phyloP scores from a whole-genome alignment of 768 basidiomycete species.

The Gymnopilus junonius region DNA sequence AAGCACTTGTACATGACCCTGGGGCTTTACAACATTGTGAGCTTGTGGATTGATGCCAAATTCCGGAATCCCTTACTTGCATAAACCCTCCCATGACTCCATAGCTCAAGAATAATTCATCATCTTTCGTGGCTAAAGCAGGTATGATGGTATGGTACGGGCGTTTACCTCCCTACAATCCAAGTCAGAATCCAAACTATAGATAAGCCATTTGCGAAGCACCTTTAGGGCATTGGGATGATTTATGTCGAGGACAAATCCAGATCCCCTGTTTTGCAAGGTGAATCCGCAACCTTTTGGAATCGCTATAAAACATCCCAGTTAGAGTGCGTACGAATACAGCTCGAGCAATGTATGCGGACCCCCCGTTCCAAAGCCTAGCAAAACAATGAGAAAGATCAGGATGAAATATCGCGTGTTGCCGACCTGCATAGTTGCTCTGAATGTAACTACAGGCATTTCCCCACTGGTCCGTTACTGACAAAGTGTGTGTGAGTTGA shows the following conservation, averaged over 20 bases:
- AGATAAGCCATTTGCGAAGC: not conserved
- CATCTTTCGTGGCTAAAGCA: slow-evolving; percentile 75
- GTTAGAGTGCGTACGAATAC: not conserved
- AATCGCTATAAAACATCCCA: slow-evolving; percentile 54
- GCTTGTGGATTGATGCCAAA: not conserved
- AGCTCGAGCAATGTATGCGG: not conserved
- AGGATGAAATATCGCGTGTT: not conserved
- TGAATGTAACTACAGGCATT: slow-evolving; percentile 91
- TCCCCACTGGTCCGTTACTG: slow-evolving; percentile 85
- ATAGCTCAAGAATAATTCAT: slow-evolving; percentile 86
- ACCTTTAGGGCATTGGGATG: slow-evolving; percentile 89
- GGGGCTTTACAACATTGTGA: slow-evolving; percentile 56
- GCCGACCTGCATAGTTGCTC: slow-evolving; percentile 81
- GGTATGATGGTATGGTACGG: slow-evolving; percentile 95
- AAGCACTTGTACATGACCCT: slow-evolving; percentile 95
- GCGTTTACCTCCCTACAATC: slow-evolving; percentile 73
- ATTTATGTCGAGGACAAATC: slow-evolving; percentile 77
- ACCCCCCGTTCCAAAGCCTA: slow-evolving; percentile 92
- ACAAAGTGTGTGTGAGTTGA: not conserved
- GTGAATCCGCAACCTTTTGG: slow-evolving; percentile 97
- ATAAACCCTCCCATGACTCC: slow-evolving; percentile 94
- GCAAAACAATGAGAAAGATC: slow-evolving; percentile 1
- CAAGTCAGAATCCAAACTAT: not conserved
- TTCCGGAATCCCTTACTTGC: slow-evolving; percentile 55
- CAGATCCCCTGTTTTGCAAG: slow-evolving; percentile 90